These are phyloP conservation scores for Fragaria iinumae DNA, from an alignment of 306 rosid species.

Conservation along the genomic window DNA sequence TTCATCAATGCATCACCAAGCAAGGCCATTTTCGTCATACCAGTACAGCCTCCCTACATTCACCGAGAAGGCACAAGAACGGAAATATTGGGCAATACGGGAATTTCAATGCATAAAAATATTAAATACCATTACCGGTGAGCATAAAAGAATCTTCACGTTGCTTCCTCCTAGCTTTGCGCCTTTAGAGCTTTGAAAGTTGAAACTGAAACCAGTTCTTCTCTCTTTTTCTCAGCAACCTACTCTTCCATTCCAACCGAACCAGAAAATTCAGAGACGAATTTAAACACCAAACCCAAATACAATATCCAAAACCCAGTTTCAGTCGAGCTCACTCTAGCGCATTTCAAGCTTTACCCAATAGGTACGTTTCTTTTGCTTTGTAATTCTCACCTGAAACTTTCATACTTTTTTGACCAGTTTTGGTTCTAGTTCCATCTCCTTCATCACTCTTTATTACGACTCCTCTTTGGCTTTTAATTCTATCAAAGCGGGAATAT, in stretches of 20 bases:
- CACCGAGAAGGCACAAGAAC: background rate
- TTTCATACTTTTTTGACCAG: background rate
- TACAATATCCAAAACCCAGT: background rate
- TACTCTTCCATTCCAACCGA: background rate
- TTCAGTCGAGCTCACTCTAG: background rate
- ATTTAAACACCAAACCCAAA: background rate
- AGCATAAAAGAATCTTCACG: slow-evolving; percentile 31
- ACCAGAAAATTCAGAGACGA: background rate
- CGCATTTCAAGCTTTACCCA: background rate
- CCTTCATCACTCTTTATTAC: background rate
- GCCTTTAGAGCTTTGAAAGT: background rate
- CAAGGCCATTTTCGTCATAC: slow-evolving; percentile 21
- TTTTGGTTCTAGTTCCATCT: background rate
- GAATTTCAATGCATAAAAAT: slow-evolving; percentile 8
- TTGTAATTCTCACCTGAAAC: background rate
- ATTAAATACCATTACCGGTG: background rate
- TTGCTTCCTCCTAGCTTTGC: background rate
- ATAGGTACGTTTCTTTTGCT: slow-evolving; percentile 29
- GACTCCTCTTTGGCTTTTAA: background rate
- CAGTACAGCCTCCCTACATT: background rate
- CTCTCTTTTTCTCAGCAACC: background rate
- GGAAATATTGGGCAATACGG: slow-evolving; percentile 22
- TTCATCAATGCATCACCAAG: background rate
- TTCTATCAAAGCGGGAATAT: background rate
- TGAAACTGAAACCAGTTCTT: background rate